These are phyloP conservation scores for Pythium oligandrum DNA, from an alignment of 352 stramenopile species.

Conservation along the genomic window DNA sequence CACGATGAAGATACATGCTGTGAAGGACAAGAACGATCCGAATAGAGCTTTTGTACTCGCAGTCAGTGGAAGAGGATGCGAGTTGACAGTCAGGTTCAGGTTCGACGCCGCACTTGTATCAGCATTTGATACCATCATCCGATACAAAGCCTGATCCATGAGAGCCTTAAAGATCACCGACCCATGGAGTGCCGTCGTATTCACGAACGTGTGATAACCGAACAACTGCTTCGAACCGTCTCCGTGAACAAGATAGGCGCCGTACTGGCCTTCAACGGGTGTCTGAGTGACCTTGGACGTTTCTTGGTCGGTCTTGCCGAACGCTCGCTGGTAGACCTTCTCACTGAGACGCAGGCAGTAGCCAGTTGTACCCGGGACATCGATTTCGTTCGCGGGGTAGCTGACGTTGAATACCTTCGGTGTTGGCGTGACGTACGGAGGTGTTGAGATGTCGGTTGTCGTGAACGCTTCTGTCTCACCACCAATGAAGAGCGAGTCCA, in stretches of 20 bases:
- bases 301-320: slow-evolving; percentile 8
- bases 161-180: slow-evolving; percentile 43
- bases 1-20: slow-evolving; percentile 65
- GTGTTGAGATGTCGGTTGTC: slow-evolving; percentile 23
- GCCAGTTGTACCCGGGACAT: slow-evolving; percentile 22
- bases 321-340: slow-evolving; percentile 30
- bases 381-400: slow-evolving; percentile 27
- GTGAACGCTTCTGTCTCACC: slow-evolving; percentile 24
- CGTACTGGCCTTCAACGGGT: slow-evolving; percentile 27
- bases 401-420: slow-evolving; percentile 38
- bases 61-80: slow-evolving; percentile 45
- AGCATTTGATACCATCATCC: slow-evolving; percentile 19
- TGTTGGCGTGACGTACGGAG: slow-evolving; percentile 28
- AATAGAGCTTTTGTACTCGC: slow-evolving; percentile 31
- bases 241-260: slow-evolving; percentile 27
- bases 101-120: slow-evolving; percentile 10
- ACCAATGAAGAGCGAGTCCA: slow-evolving; percentile 28
- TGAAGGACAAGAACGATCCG: slow-evolving; percentile 37
- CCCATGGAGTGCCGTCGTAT: slow-evolving; percentile 41
- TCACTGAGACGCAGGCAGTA: slow-evolving; percentile 29
- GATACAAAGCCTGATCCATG: slow-evolving; percentile 46
- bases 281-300: neutral
- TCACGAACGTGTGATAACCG: slow-evolving; percentile 40
- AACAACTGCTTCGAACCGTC: slow-evolving; percentile 24
- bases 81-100: slow-evolving; percentile 34